These are phyloP conservation scores for Botrytis galanthina DNA, from an alignment of 2,329 filamentous ascomycete genomes.

Conservation along the genomic window DNA sequence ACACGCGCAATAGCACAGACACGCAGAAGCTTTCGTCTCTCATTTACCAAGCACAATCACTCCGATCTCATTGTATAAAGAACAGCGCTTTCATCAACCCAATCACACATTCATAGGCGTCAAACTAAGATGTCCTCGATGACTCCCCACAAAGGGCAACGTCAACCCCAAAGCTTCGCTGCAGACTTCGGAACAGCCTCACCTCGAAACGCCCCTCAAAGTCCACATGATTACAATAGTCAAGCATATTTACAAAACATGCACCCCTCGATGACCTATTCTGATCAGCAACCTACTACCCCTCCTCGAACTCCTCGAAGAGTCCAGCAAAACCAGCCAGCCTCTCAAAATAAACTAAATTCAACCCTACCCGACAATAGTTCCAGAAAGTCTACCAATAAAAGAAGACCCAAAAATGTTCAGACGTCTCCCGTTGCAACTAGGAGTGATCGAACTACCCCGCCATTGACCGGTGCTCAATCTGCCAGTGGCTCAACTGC, in stretches of 20 bases:
- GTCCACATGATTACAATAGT: constrained; percentile 47
- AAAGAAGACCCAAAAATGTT: constrained; percentile 37
- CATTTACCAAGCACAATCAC: neutral
- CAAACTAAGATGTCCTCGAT: constrained; percentile 48
- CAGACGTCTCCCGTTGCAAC: constrained; percentile 34
- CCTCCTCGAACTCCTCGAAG: constrained; percentile 39
- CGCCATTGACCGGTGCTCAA: constrained; percentile 32
- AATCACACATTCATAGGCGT: constrained; percentile 48
- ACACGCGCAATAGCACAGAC: constrained; percentile 1
- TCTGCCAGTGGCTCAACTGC: constrained; percentile 37
- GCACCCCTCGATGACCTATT: constrained; percentile 30
- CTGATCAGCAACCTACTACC: constrained; percentile 32
- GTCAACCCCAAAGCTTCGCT: constrained; percentile 36
- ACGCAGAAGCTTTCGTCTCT: neutral
- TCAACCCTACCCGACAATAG: constrained; percentile 28
- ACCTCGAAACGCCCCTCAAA: constrained; percentile 42
- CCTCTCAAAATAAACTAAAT: constrained; percentile 26
- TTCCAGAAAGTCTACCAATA: constrained; percentile 37
- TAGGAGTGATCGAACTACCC: constrained; percentile 32
- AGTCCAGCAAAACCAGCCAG: constrained; percentile 25
- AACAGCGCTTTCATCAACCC: constrained; percentile 13
- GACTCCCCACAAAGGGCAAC: constrained; percentile 41
- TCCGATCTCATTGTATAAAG: neutral
- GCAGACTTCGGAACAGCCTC: constrained; percentile 30
- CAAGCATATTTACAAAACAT: constrained; percentile 41